Conservation (phyloP, 345 rosid species). For the Orychophragmus violaceus region DNA sequence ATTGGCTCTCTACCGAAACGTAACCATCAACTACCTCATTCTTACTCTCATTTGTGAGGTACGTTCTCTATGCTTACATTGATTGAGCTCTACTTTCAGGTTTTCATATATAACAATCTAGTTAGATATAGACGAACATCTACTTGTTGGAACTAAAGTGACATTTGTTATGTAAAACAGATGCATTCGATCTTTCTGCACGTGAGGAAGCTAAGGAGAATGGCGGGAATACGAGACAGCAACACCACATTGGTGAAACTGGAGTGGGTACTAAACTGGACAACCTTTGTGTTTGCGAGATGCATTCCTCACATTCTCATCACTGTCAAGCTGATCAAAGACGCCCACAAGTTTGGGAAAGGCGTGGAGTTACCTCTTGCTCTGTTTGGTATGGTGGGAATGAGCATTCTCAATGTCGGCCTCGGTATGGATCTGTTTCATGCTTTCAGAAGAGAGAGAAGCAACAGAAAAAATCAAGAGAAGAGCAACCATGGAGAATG, state of each 20-base stretch:
- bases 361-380: conserved; percentile 87
- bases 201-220: conserved; percentile 72
- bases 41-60: conserved; percentile 93
- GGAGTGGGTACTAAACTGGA: conserved; percentile 81
- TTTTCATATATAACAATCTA: no score
- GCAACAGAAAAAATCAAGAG: conserved; percentile 21
- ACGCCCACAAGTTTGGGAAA: conserved; percentile 57
- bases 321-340: conserved; percentile 62
- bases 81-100: no score
- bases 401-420: conserved; percentile 64
- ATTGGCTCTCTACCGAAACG: conserved; percentile 71
- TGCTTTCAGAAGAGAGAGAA: conserved; percentile 64
- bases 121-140: no score
- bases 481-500: conserved; percentile 14
- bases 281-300: conserved; percentile 53
- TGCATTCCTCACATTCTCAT: conserved; percentile 54
- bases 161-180: conserved; percentile 38
- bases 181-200: conserved; percentile 86
- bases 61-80: conserved; percentile 55
- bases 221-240: conserved; percentile 78
- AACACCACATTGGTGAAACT: conserved; percentile 50
- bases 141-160: no score
- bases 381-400: conserved; percentile 75
- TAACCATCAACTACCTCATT: conserved; percentile 80
- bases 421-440: conserved; percentile 75